Conservation (phyloP, 345 rosid species). For the Eucalyptus dawsonii region DNA sequence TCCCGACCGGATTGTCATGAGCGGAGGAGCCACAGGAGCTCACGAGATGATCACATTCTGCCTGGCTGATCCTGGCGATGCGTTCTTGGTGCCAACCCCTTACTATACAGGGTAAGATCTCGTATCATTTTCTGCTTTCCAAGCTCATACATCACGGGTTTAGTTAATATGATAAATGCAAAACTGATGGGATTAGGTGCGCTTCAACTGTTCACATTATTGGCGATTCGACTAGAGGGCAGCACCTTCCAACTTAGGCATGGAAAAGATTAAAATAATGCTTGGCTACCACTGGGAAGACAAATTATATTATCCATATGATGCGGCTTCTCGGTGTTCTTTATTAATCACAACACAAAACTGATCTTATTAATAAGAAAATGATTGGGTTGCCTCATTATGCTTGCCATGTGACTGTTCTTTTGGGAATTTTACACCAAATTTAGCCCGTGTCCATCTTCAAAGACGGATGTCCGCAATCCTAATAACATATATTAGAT, state of each 20-base stretch:
- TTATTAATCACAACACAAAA: neutral
- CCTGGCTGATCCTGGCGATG: conserved; percentile 85
- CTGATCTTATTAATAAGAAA: neutral
- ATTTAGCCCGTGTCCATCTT: neutral
- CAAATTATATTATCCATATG: neutral
- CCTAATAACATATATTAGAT: neutral
- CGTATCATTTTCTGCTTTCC: neutral
- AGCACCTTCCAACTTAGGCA: neutral
- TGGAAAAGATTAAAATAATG: neutral
- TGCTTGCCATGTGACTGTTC: neutral
- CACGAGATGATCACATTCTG: conserved; percentile 77
- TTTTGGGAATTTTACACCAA: neutral
- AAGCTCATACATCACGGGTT: neutral
- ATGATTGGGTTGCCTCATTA: neutral
- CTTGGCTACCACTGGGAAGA: neutral
- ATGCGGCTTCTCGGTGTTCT: neutral
- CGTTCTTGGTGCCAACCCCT: conserved; percentile 88
- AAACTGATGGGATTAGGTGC: neutral
- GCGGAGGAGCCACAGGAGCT: conserved; percentile 98
- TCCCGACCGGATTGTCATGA: conserved; percentile 85
- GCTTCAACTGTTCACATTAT: neutral
- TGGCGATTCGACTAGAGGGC: neutral
- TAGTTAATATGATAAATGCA: neutral
- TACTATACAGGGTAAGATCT: conserved; percentile 86
- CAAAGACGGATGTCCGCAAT: neutral